phyloP scores from a whole-genome alignment of 164 flowering plant genomes.

The Paratinospora sagittata region DNA sequence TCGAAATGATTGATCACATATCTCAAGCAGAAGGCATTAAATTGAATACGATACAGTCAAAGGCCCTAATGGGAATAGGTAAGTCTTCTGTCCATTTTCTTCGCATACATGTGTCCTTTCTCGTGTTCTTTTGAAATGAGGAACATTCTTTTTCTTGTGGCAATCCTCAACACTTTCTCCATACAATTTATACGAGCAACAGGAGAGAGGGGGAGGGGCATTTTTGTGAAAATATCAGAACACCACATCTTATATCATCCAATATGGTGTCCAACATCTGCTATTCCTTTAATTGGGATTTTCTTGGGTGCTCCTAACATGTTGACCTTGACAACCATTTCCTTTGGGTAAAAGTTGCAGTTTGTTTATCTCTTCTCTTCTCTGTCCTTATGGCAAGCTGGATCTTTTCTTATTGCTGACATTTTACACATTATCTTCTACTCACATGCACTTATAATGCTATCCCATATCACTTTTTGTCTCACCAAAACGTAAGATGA shows the following conservation, averaged over 20 bases:
- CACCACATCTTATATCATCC: background rate
- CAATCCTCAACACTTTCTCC: background rate
- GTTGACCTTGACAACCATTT: too few relatives aligned
- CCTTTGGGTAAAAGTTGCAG: too few relatives aligned
- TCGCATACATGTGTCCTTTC: background rate
- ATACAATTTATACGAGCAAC: background rate
- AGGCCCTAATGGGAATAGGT: conserved; percentile 93
- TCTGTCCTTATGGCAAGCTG: background rate
- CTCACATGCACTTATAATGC: too few relatives aligned
- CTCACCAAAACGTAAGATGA: background rate
- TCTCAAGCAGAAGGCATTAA: conserved; percentile 62
- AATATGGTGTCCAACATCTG: background rate
- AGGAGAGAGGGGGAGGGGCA: too few relatives aligned
- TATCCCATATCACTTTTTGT: background rate
- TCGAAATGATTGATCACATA: conserved; percentile 92
- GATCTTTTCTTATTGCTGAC: background rate
- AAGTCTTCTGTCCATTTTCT: conserved; percentile 11
- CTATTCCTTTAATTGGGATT: background rate
- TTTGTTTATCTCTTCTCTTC: background rate
- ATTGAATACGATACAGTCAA: conserved; percentile 91
- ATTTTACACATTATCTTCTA: background rate
- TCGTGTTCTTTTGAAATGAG: background rate
- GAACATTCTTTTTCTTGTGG: background rate
- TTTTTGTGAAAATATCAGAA: background rate
- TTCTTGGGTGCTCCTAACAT: too few relatives aligned